Percentiles rank a stretch among this genome's conserved stretches.
These are phyloP conservation scores for Mucor irregularis DNA, from an alignment of 371 early-diverging fungal genomes.

Conservation along the genomic window DNA sequence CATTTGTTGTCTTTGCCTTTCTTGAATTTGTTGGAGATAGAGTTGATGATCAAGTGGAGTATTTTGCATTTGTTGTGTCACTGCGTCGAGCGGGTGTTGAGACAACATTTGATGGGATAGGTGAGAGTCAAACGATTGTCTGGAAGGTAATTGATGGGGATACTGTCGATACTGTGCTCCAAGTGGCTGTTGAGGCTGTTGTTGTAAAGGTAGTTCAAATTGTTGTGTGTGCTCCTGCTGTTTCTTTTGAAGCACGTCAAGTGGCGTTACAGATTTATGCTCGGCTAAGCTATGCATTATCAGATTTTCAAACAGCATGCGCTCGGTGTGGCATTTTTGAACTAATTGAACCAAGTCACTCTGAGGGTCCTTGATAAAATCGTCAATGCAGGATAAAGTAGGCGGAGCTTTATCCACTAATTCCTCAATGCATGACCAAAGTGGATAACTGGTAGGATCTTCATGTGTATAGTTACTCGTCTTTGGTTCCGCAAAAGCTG, in stretches of 20 bases:
- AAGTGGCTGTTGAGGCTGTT: background rate
- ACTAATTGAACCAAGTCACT: conserved; percentile 19
- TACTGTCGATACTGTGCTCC: background rate
- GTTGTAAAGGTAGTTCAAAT: background rate
- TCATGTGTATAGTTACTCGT: background rate
- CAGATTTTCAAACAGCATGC: conserved; percentile 4
- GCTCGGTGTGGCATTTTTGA: conserved; percentile 1
- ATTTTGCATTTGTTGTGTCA: too few species aligned
- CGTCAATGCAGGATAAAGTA: conserved; percentile 16
- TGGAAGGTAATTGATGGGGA: background rate
- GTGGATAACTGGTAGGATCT: background rate
- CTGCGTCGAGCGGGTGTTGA: too few species aligned
- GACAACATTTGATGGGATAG: too few species aligned
- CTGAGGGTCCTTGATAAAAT: conserved; percentile 12
- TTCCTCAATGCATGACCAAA: conserved; percentile 11
- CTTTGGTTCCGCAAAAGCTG: background rate
- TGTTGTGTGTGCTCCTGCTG: background rate
- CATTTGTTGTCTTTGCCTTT: too few species aligned
- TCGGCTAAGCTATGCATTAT: conserved; percentile 1
- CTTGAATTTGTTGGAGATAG: too few species aligned
- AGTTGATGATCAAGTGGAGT: too few species aligned
- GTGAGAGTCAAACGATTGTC: too few species aligned
- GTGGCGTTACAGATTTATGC: background rate
- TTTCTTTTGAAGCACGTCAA: background rate
- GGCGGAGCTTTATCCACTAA: background rate